Base-by-base conservation (phyloP, 2,329 filamentous ascomycete species). In the Neurospora sp. region DNA sequence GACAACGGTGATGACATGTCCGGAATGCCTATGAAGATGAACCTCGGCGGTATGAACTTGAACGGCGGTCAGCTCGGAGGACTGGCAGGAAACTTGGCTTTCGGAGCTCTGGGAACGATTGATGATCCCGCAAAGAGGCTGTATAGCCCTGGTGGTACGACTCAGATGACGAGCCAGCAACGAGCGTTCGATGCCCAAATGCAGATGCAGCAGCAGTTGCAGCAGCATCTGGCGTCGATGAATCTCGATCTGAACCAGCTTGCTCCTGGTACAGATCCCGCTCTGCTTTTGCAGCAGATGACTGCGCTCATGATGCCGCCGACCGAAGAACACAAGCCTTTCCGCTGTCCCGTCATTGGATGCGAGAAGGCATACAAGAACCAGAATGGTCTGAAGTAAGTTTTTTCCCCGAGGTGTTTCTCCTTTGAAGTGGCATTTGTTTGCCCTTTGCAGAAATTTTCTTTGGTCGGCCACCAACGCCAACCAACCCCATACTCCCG, bases 291-390 rank as follows among this genome's bases (percentile, higher is more conserved):
- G 52, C 85, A 88, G 73, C 83, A 86, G 67, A 82, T 88, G 69
- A 85, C 85, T 39, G 85, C 83, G n/a, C 83, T 90, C 78, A 85
- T 89, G 80, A 85, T 89, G 70, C 91, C 75, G n/a, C 75, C 75
- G n/a, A 71, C 91, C 17, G 95, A 98, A 78, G 95, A 99, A 79
- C 93, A 96, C 77, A 99, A 98, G 82, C 96, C 96, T 0, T 99
- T 97, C 85, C 92, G 94, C 79, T 99, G 96, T 77, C 96, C 96
- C 1, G 96, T 99, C 67, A 97, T 99, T 79, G 96, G 96, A 6
- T 99, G 96, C 77, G 96, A 98, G 80, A 99, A 99, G 84, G 95
- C 96, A 0, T 99, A 99, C 83, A 99, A 99, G 86, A 99, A 99
- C 80, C 96, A 98, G 79, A 99, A 99, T 75, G 96, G 96, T 67